A percentile compares a stretch with the other conserved stretches of the same genome.
Evolutionary conservation across 345 rosid genomes (phyloP).

Genomic region (Corchorus capsularis): DNA sequence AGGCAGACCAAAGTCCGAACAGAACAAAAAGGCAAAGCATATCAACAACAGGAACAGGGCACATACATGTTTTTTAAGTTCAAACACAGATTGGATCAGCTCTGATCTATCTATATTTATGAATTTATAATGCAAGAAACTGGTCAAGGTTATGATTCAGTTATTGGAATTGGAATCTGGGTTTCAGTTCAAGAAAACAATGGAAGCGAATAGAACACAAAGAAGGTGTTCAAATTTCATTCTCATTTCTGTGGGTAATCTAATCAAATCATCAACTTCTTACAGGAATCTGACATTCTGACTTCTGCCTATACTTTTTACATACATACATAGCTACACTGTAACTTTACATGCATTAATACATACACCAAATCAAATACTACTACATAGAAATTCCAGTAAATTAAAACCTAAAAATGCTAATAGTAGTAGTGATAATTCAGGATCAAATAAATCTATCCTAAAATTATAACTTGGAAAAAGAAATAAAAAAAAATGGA

Average conservation of each 20-base stretch:
- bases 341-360: neutral
- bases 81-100: neutral
- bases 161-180: neutral
- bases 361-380: neutral
- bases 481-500: neutral
- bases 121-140: neutral
- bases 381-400: conserved; percentile 5
- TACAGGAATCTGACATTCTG: neutral
- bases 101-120: neutral
- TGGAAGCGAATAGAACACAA: neutral
- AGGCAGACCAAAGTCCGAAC: neutral
- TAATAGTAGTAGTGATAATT: neutral
- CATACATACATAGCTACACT: neutral
- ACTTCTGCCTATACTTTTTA: conserved; percentile 8
- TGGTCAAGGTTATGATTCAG: neutral
- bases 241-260: neutral
- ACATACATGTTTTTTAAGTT: conserved; percentile 4
- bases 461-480: neutral
- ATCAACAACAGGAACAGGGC: neutral
- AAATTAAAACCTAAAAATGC: conserved; percentile 11
- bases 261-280: neutral
- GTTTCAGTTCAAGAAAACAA: neutral
- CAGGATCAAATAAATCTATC: neutral
- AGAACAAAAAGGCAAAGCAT: neutral
- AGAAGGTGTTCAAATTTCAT: neutral